Evolutionary conservation across 495 filamentous ascomycete genomes (phyloP), one percentile per base, ranked within the genome.

Genomic region (Trichocladium antarcticum): DNA sequence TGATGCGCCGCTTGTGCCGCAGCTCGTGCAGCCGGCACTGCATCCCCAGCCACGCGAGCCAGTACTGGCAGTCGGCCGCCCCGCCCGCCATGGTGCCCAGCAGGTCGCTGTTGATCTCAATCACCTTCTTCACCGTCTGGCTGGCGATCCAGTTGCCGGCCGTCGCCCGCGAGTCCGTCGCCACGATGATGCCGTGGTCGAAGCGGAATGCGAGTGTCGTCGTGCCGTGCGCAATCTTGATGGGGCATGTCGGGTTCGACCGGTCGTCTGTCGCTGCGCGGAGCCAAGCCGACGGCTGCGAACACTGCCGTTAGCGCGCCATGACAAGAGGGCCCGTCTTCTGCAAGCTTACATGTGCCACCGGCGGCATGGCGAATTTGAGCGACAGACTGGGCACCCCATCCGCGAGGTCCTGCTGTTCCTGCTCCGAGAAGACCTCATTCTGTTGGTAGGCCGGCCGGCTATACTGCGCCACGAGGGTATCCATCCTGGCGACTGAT

Each of bases 51-150:
- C 95, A 98, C 62, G 86, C 87, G 56, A 98, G 83, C 92, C 92
- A 98, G 75, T 95, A 97, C 80, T 97, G 92, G 72, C 92, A 98
- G 73, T 98, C 92, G 61, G 92, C 92, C 60, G 92, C 92, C 71
- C 93, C 93, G 64, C 92, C 92, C 51, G 92, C 92, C 92, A 98
- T 96, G 51, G 92, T 98, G 37, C 93, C 92, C 57, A 98, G 69
- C 67, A 97, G 78, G 70, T 84, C 75, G 71, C 80, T 79, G 79
- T 82, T 93, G 74, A 87, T 94, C 76, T 81, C 87, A 57, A 98
- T 96, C 43, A 98, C 90, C 73, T 98, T 98, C 83, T 97, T 98
- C 49, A 98, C 92, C 45, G 92, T 98, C 75, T 98, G 92, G 68
- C 83, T 89, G 45, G 92, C 93, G 69, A 98, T 98, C 92, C 92